phyloP scores from a whole-genome alignment of 2,329 filamentous ascomycete genomes.

The Rachicladosporium sp. region DNA sequence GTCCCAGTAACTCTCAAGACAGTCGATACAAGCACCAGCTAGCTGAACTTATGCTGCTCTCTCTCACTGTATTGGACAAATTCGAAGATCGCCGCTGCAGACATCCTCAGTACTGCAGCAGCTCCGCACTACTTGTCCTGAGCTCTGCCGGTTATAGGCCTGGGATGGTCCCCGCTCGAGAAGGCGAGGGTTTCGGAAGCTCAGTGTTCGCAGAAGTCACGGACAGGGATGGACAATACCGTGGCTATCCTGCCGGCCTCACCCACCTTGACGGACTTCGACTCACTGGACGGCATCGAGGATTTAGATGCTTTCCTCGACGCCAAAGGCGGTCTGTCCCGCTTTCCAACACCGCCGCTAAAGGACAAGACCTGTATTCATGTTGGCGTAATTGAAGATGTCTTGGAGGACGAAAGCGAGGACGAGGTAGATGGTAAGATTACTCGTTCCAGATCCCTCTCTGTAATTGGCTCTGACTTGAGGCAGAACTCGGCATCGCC shows the following conservation, averaged over 20 bases:
- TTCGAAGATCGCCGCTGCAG: no score
- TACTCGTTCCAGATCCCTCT: neutral
- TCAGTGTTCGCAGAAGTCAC: neutral
- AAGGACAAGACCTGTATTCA: constrained; percentile 6
- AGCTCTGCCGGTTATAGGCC: no score
- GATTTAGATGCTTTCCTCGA: constrained; percentile 22
- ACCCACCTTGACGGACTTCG: constrained; percentile 19
- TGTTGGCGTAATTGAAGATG: constrained; percentile 6
- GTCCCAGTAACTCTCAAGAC: no score
- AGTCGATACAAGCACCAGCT: no score
- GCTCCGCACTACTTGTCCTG: no score
- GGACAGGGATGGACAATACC: constrained; percentile 2
- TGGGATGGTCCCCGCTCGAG: no score
- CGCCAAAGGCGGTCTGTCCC: constrained; percentile 16
- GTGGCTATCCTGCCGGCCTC: constrained; percentile 13
- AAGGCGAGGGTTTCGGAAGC: no score
- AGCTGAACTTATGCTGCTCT: no score
- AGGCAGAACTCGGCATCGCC: constrained; percentile 10
- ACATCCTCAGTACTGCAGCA: no score
- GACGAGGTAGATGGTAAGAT: constrained; percentile 6
- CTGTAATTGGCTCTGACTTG: neutral
- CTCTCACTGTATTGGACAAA: no score
- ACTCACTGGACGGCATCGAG: constrained; percentile 19
- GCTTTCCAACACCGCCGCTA: constrained; percentile 19
- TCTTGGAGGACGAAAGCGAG: constrained; percentile 9